Percentiles rank a stretch among this genome's conserved stretches.
Conservation (phyloP, 2,329 filamentous ascomycete genomes). For the Hypoxylon sp. region DNA sequence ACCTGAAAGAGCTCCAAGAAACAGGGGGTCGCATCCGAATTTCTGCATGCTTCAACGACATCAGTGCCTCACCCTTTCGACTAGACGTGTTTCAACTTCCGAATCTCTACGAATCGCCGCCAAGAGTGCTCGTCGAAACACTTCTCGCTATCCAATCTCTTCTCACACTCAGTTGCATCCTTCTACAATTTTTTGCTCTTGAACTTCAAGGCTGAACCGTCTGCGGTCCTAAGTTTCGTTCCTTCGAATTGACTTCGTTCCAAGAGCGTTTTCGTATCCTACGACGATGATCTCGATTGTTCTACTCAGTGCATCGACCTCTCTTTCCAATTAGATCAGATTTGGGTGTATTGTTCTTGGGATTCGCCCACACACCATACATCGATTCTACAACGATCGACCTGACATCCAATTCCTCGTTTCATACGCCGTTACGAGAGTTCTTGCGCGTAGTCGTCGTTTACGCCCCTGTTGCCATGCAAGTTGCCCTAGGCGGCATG, state of each 20-base stretch:
- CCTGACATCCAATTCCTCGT: slow-evolving; percentile 34
- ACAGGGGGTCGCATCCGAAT: slow-evolving; percentile 37
- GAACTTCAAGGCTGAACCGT: slow-evolving; percentile 15
- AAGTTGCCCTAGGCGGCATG: slow-evolving; percentile 51
- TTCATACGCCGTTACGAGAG: slow-evolving; percentile 27
- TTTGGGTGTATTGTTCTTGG: slow-evolving; percentile 27
- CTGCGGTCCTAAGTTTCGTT: slow-evolving; percentile 19
- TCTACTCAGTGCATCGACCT: slow-evolving; percentile 26
- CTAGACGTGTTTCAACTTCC: slow-evolving; percentile 49
- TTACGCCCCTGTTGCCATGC: slow-evolving; percentile 41
- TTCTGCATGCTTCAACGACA: slow-evolving; percentile 40
- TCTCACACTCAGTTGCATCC: slow-evolving; percentile 14
- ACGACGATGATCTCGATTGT: slow-evolving; percentile 40
- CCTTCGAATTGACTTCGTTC: slow-evolving; percentile 13
- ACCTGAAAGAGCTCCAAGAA: slow-evolving; percentile 38
- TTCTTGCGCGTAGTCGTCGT: slow-evolving; percentile 11
- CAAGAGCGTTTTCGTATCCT: slow-evolving; percentile 12
- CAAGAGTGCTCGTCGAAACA: slow-evolving; percentile 48
- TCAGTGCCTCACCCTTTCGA: slow-evolving; percentile 42
- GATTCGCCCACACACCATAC: slow-evolving; percentile 38
- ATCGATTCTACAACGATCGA: slow-evolving; percentile 39
- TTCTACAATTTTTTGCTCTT: slow-evolving; percentile 6
- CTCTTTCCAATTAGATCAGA: slow-evolving; percentile 36
- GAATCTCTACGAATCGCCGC: slow-evolving; percentile 42
- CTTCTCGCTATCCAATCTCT: slow-evolving; percentile 31